Conservation (phyloP, 306 rosid genomes). For the Sindora glabra region DNA sequence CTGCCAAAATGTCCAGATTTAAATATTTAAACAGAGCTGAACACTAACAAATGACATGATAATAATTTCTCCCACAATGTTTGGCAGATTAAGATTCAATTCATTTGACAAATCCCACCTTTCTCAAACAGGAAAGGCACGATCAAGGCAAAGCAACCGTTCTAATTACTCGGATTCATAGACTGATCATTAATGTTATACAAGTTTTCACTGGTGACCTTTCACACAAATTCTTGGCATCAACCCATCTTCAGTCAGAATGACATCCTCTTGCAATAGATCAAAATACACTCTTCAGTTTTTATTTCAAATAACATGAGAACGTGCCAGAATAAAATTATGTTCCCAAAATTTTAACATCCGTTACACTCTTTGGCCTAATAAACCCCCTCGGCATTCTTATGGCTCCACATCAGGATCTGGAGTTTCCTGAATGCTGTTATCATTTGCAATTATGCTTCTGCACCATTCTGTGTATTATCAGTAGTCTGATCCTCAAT, state of each 20-base stretch:
- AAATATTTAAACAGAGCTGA: too few species aligned
- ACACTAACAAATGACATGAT: too few species aligned
- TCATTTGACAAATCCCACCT: too few species aligned
- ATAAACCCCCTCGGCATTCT: slow-evolving; percentile 18
- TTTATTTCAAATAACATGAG: too few species aligned
- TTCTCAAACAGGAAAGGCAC: not conserved
- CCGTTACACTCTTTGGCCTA: slow-evolving; percentile 4
- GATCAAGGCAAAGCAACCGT: not conserved
- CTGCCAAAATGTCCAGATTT: too few species aligned
- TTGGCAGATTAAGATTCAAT: too few species aligned
- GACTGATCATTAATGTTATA: not conserved
- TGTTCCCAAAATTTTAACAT: not conserved
- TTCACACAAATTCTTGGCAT: not conserved
- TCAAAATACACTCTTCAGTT: not conserved
- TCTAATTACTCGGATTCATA: not conserved
- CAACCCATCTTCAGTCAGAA: not conserved
- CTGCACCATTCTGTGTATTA: slow-evolving; percentile 16
- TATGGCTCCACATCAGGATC: not conserved
- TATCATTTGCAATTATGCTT: slow-evolving; percentile 21
- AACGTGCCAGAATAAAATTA: too few species aligned
- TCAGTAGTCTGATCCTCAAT: slow-evolving; percentile 8
- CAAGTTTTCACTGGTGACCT: not conserved
- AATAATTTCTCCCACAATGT: too few species aligned
- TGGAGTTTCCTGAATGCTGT: slow-evolving; percentile 8
- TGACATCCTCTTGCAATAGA: not conserved